Evolutionary conservation across 1,139 yeast genomes (phyloP).

Genomic region (Candida sp.): DNA sequence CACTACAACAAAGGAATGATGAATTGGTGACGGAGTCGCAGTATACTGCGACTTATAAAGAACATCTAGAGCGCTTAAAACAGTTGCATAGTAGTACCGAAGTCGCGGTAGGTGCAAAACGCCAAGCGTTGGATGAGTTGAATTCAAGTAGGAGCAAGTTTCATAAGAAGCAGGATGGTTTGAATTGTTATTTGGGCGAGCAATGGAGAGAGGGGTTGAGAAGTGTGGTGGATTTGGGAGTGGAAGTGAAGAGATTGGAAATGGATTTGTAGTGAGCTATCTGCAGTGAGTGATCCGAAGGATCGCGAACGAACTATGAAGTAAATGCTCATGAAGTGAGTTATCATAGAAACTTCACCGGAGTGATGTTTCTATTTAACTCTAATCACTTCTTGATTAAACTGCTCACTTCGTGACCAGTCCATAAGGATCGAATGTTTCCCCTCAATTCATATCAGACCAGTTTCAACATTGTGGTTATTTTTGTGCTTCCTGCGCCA

Average conservation of each 20-base stretch:
- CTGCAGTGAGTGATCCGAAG: too few species aligned
- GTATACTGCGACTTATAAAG: conserved; percentile 13
- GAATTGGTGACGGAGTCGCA: conserved; percentile 16
- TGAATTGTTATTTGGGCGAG: conserved; percentile 27
- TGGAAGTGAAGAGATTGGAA: conserved; percentile 22
- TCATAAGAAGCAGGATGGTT: conserved; percentile 35
- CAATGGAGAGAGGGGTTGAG: conserved; percentile 41
- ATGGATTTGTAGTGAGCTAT: conserved; percentile 8
- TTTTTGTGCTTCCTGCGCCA: too few species aligned
- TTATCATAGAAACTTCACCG: too few species aligned
- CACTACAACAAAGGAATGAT: conserved; percentile 26
- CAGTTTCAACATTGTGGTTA: too few species aligned
- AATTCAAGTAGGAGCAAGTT: conserved; percentile 26
- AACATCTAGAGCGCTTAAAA: conserved; percentile 16
- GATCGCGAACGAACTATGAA: too few species aligned
- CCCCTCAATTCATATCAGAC: too few species aligned
- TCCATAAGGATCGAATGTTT: too few species aligned
- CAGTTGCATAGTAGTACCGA: conserved; percentile 14
- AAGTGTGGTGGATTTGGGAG: conserved; percentile 32
- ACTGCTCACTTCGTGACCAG: too few species aligned
- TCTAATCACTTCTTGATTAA: too few species aligned
- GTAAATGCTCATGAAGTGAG: too few species aligned
- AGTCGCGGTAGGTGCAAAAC: conserved; percentile 19
- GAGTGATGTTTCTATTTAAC: too few species aligned
- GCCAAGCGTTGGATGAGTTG: conserved; percentile 28